These are phyloP conservation scores for Phaseolus coccineus DNA, from an alignment of 331 rosid genomes.

Conservation along the genomic window DNA sequence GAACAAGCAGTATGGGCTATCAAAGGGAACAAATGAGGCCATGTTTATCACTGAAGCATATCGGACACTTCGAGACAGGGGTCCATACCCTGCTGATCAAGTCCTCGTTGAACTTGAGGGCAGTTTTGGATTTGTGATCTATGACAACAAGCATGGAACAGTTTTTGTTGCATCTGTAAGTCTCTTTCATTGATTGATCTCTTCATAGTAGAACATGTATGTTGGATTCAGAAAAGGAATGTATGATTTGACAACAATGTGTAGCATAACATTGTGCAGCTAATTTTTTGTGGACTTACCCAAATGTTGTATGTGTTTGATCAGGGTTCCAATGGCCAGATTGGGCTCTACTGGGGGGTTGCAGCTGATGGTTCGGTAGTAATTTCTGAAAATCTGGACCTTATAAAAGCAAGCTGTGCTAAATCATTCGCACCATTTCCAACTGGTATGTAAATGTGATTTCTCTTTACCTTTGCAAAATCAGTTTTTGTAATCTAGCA, in stretches of 20 bases:
- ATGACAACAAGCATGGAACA: conserved; percentile 64
- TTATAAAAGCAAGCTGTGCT: conserved; percentile 79
- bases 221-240: neutral
- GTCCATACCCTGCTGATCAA: conserved; percentile 96
- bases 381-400: conserved; percentile 74
- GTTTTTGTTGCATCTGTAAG: conserved; percentile 87
- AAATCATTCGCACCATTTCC: conserved; percentile 97
- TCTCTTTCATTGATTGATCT: neutral
- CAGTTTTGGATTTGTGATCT: conserved; percentile 78
- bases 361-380: conserved; percentile 83
- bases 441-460: conserved; percentile 56
- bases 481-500: neutral
- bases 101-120: conserved; percentile 96
- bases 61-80: conserved; percentile 86
- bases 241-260: neutral
- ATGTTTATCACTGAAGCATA: conserved; percentile 81
- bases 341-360: conserved; percentile 82
- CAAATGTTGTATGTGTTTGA: conserved; percentile 24
- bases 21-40: conserved; percentile 81
- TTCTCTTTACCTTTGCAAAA: neutral
- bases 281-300: neutral
- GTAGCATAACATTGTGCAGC: neutral
- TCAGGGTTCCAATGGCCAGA: conserved; percentile 75
- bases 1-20: conserved; percentile 79
- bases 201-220: neutral